Conservation (phyloP, 805 yeast genomes). For the Nakazawaea populi region DNA sequence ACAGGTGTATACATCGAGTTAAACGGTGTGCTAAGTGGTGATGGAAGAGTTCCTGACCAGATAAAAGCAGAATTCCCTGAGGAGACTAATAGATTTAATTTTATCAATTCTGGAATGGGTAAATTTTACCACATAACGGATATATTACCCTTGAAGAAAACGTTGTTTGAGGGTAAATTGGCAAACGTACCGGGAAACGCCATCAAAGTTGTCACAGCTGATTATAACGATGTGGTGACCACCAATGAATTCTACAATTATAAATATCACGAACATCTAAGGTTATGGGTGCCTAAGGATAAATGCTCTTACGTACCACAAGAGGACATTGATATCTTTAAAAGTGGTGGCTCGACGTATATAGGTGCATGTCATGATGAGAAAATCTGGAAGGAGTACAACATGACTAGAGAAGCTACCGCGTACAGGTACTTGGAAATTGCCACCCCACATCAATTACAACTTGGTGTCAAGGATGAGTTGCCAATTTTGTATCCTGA, state of each 20-base stretch:
- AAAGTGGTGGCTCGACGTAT: conserved; percentile 26
- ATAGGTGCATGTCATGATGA: conserved; percentile 37
- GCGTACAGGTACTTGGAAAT: conserved; percentile 18
- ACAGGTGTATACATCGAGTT: conserved; percentile 57
- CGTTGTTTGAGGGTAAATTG: conserved; percentile 24
- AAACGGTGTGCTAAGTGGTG: conserved; percentile 37
- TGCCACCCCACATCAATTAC: conserved; percentile 11
- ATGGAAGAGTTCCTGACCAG: conserved; percentile 15
- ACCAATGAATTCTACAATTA: conserved; percentile 19
- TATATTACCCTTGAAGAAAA: conserved; percentile 19
- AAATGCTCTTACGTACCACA: conserved; percentile 35
- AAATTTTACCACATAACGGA: conserved; percentile 22
- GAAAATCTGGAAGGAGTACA: conserved; percentile 31
- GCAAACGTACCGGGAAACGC: conserved; percentile 23
- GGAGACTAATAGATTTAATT: conserved; percentile 16
- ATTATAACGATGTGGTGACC: conserved; percentile 20
- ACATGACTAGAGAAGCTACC: conserved; percentile 25
- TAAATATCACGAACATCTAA: conserved; percentile 27
- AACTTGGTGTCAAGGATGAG: conserved; percentile 18
- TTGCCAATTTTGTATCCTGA: conserved; percentile 21
- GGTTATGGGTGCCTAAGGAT: conserved; percentile 30
- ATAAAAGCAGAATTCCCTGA: conserved; percentile 14
- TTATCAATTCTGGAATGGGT: conserved; percentile 31
- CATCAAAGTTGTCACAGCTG: conserved; percentile 15
- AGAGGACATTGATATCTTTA: conserved; percentile 30